These are phyloP conservation scores for Eucalyptus urophylla DNA, from an alignment of 345 rosid species.

Conservation along the genomic window DNA sequence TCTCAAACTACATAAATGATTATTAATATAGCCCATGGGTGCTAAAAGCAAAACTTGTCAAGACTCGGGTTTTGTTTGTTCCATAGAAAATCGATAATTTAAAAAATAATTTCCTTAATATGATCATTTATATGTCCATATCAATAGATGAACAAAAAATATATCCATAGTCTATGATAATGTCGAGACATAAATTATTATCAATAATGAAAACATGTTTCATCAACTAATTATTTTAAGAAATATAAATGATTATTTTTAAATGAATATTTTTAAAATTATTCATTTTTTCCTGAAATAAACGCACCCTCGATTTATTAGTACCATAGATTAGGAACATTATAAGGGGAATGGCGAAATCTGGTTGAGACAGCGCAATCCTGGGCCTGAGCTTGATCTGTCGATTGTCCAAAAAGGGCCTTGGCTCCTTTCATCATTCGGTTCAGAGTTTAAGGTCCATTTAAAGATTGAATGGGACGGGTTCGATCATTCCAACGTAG, in stretches of 20 bases:
- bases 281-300: no score
- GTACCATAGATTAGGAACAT: background rate
- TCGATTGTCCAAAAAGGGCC: background rate
- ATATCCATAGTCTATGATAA: background rate
- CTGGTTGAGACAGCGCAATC: background rate
- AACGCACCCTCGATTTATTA: fast-evolving
- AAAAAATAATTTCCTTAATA: no score
- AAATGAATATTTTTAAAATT: no score
- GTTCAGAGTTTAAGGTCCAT: background rate
- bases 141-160: no score
- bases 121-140: no score
- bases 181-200: no score
- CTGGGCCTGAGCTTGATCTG: background rate
- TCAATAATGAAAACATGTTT: no score
- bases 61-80: background rate
- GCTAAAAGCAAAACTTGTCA: background rate
- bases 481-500: background rate
- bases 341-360: background rate
- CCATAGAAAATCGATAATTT: no score
- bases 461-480: background rate
- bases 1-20: background rate
- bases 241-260: no score
- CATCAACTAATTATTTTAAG: background rate
- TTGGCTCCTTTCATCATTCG: background rate
- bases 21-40: background rate